phyloP scores from a whole-genome alignment of 1,139 yeast species.

The Yamadazyma epiphylla region DNA sequence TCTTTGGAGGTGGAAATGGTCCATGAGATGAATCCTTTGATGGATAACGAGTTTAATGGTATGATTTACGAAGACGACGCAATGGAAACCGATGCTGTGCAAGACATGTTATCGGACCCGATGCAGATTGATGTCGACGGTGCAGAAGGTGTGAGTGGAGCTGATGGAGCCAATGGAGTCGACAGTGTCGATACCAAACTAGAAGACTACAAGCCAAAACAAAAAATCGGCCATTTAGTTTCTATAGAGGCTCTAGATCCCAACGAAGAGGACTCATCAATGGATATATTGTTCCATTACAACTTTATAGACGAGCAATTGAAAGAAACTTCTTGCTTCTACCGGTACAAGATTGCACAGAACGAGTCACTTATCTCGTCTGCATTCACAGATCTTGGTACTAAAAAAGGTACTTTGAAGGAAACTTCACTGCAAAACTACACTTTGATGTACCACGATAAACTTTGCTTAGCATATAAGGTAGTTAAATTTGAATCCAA shows the following conservation, averaged over 20 bases:
- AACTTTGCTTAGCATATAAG: conserved; percentile 9
- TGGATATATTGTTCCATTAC: conserved; percentile 37
- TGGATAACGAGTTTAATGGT: conserved; percentile 12
- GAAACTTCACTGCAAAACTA: conserved; percentile 7
- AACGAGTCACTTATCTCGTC: conserved; percentile 23
- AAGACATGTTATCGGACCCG: conserved; percentile 1
- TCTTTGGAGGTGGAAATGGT: conserved; percentile 19
- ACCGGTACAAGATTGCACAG: conserved; percentile 33
- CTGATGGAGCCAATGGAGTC: conserved; percentile 1
- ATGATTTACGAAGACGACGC: conserved; percentile 17
- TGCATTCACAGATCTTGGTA: conserved; percentile 32
- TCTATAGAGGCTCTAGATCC: conserved; percentile 45
- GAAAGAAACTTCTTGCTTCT: conserved; percentile 23
- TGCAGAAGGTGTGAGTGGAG: too few species aligned
- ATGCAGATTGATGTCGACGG: too few species aligned
- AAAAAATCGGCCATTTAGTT: conserved; percentile 15
- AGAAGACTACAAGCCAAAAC: conserved; percentile 12
- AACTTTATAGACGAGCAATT: conserved; percentile 18
- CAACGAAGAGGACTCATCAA: conserved; percentile 26
- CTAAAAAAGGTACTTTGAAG: conserved; percentile 18
- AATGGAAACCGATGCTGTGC: conserved; percentile 9
- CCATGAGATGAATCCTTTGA: conserved; percentile 27
- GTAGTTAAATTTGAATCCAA: neutral
- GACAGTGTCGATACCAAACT: neutral
- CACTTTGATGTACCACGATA: conserved; percentile 21